Conservation (phyloP, 108 stramenopile genomes). For the Conticribra guillardii region DNA sequence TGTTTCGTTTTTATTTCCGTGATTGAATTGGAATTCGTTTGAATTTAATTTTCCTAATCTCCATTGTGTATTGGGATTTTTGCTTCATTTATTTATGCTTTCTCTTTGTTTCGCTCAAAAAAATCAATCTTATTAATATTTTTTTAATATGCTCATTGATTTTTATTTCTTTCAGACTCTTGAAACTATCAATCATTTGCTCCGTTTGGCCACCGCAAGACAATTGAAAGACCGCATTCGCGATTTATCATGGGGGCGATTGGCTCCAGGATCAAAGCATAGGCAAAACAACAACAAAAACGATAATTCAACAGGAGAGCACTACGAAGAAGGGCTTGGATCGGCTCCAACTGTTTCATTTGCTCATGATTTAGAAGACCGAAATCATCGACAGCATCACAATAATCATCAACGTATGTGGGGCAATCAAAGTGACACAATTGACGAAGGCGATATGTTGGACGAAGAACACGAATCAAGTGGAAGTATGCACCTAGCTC, state of each 20-base stretch:
- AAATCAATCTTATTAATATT: not conserved
- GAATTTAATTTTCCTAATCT: not conserved
- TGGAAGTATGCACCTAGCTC: conserved; percentile 46
- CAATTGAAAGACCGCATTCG: conserved; percentile 57
- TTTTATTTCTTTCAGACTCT: conserved; percentile 36
- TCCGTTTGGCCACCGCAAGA: conserved; percentile 57
- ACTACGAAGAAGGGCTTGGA: not conserved
- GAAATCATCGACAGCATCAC: not conserved
- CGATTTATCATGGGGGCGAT: conserved; percentile 76
- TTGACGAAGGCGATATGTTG: not conserved
- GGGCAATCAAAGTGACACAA: not conserved
- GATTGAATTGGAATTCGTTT: not conserved
- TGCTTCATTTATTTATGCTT: not conserved
- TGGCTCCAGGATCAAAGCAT: conserved; percentile 44
- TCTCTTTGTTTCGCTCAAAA: too few species aligned
- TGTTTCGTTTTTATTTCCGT: not conserved
- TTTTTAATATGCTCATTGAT: not conserved
- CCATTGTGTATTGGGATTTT: not conserved
- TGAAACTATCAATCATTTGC: conserved; percentile 77
- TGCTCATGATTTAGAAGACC: conserved; percentile 16
- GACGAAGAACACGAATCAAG: not conserved
- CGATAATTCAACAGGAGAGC: not conserved
- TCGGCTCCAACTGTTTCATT: conserved; percentile 36
- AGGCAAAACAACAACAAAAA: not conserved
- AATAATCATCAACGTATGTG: not conserved